Evolutionary conservation across 2,329 filamentous ascomycete species (phyloP), one percentile per base, ranked within the genome.

Genomic region (Trichophyton benhamiae): DNA sequence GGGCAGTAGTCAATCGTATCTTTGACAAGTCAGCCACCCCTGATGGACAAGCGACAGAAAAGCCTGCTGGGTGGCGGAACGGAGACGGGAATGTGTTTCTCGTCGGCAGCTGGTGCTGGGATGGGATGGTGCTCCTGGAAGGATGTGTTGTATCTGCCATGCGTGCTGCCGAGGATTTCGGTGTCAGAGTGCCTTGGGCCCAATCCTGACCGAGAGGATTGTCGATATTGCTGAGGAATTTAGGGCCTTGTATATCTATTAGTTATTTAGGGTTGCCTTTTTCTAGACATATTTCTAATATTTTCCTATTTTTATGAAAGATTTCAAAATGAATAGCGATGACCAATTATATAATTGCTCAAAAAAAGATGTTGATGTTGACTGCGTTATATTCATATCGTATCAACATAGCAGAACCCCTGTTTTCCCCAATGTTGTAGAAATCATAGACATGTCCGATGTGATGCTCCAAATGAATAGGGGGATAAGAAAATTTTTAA

Each of bases 81-180:
- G 82, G 82, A 0, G 72, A 82, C 58, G 75, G 77, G 6, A 76
- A 78, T 46, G 78, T 85, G 0, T 85, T 78, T 76, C 66, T 85
- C 11, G 75, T 77, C 0, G 83, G 83, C 4, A 80, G 81, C 0
- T 85, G 82, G 83, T 85, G 82, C 65, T 85, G 82, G 82, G 83
- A 85, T 68, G 83, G 83, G 2, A 82, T 85, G 82, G 82, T 85
- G 0, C 65, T 85, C 15, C 69, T 85, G 2, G 83, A 85, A 68
- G 83, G 83, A 1, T 86, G 83, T 61, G 73, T 85, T 2, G 75
- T 82, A 1, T 84, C 82, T 6, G 82, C 83, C 0, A 81, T 82
- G 76, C 74, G 77, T 38, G 74, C 85, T 52, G 83, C 82, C 0
- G 65, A 72, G n/a, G 77, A 76, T 11, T 77, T 85, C 66, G 80